These are phyloP conservation scores for Pleurotus salmoneostramineus DNA, from an alignment of 768 basidiomycete genomes.

Conservation along the genomic window DNA sequence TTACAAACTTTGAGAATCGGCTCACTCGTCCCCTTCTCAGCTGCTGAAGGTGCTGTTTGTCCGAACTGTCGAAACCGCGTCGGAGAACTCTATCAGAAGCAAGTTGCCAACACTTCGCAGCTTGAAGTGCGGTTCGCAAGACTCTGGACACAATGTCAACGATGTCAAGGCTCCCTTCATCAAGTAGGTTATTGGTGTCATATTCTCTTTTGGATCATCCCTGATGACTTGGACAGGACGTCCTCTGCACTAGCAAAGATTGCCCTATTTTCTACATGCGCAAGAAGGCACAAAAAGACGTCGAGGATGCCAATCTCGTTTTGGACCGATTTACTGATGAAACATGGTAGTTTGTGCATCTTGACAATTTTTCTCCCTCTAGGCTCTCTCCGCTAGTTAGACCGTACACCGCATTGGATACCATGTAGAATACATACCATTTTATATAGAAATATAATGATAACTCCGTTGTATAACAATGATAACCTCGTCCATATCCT, in stretches of 20 bases:
- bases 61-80: conserved; percentile 86
- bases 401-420: too few relatives aligned
- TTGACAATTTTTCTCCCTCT: background rate
- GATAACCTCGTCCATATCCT: too few relatives aligned
- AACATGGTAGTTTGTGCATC: conserved; percentile 46
- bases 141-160: conserved; percentile 97
- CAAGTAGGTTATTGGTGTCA: conserved; percentile 45
- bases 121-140: conserved; percentile 90
- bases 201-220: background rate
- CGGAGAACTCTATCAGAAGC: conserved; percentile 91
- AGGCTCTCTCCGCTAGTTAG: too few relatives aligned
- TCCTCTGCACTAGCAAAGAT: conserved; percentile 93
- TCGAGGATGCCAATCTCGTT: conserved; percentile 75
- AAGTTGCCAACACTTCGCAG: conserved; percentile 68
- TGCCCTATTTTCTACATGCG: conserved; percentile 99
- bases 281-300: conserved; percentile 98
- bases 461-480: too few relatives aligned
- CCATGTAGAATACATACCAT: too few relatives aligned
- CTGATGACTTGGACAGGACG: conserved; percentile 56
- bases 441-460: too few relatives aligned
- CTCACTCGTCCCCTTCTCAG: background rate
- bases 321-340: conserved; percentile 85
- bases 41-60: conserved; percentile 85
- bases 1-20: background rate
- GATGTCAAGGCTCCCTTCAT: conserved; percentile 97